phyloP scores from a whole-genome alignment of 2,329 filamentous ascomycete species.

The Penicillium sp. region DNA sequence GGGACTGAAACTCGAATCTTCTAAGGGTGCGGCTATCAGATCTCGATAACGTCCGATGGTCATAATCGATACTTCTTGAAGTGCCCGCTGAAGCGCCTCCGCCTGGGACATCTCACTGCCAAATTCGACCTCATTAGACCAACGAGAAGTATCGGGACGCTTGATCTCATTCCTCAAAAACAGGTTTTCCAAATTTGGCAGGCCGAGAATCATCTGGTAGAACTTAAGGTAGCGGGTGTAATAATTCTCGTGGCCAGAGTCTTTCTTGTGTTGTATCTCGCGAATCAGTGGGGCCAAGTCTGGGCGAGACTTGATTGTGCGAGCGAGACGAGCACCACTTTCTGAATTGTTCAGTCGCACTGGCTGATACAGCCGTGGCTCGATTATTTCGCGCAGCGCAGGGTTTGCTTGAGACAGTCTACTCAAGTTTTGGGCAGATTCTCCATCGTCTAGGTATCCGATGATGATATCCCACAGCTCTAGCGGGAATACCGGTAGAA shows the following conservation, averaged over 20 bases:
- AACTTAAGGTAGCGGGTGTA: neutral
- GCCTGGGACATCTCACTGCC: too few relatives aligned
- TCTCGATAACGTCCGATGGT: neutral
- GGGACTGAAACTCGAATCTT: constrained; percentile 1
- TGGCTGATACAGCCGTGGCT: neutral
- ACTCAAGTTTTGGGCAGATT: constrained; percentile 1
- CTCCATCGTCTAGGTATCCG: constrained; percentile 2
- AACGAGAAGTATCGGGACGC: neutral
- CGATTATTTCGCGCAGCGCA: neutral
- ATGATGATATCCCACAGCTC: constrained; percentile 10
- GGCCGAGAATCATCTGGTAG: neutral
- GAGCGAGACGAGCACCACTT: constrained; percentile 7
- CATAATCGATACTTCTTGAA: too few relatives aligned
- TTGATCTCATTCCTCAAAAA: neutral
- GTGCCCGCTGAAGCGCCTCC: too few relatives aligned
- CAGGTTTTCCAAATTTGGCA: constrained; percentile 3
- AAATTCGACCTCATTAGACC: neutral
- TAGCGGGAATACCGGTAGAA: constrained; percentile 2
- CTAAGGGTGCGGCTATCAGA: neutral
- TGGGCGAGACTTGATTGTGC: constrained; percentile 3
- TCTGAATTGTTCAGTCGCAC: constrained; percentile 1
- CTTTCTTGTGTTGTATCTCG: constrained; percentile 5
- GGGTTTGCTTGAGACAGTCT: constrained; percentile 2
- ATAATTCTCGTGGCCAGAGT: neutral
- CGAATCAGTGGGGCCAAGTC: constrained; percentile 1